Evolutionary conservation across 2,329 filamentous ascomycete genomes (phyloP).

Genomic region (Microdochium nivale): DNA sequence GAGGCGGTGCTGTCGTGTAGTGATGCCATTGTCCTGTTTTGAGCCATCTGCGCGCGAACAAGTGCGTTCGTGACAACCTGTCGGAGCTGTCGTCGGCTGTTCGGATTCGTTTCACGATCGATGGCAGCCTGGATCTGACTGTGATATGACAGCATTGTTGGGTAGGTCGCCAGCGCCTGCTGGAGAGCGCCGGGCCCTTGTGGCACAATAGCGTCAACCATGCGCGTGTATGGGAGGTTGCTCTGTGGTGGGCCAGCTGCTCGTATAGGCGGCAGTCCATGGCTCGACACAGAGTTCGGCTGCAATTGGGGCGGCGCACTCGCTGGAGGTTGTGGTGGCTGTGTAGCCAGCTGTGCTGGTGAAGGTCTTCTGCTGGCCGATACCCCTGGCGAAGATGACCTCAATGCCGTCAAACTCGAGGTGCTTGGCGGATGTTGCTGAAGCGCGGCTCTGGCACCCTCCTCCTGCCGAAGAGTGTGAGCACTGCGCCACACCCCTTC

Average conservation of each 20-base stretch:
- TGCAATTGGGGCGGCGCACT: slow-evolving; percentile 16
- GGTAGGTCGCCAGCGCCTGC: slow-evolving; percentile 35
- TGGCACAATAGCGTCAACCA: slow-evolving; percentile 46
- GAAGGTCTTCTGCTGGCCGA: slow-evolving; percentile 2
- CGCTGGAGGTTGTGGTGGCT: slow-evolving; percentile 9
- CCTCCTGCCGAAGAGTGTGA: slow-evolving; percentile 67
- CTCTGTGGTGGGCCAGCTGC: slow-evolving; percentile 14
- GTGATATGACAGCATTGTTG: slow-evolving; percentile 38
- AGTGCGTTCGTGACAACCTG: slow-evolving; percentile 38
- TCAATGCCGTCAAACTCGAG: slow-evolving; percentile 5
- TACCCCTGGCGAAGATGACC: slow-evolving; percentile 7
- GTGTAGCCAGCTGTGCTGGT: slow-evolving; percentile 7
- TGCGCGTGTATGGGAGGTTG: slow-evolving; percentile 32
- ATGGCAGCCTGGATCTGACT: slow-evolving; percentile 41
- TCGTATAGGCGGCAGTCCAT: background rate
- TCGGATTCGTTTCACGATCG: slow-evolving; percentile 39
- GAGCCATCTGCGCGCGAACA: slow-evolving; percentile 35
- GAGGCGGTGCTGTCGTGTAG: slow-evolving; percentile 6
- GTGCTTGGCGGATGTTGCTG: slow-evolving; percentile 10
- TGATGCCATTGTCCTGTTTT: slow-evolving; percentile 21
- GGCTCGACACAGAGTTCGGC: background rate
- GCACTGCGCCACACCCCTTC: slow-evolving; percentile 78
- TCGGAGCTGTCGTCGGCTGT: slow-evolving; percentile 38
- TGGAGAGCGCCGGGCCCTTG: slow-evolving; percentile 39
- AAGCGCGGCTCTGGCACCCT: slow-evolving; percentile 47